Percentiles rank a stretch among this genome's conserved stretches.
phyloP scores from a whole-genome alignment of 768 basidiomycete genomes.

The Phaeotremella fagi region DNA sequence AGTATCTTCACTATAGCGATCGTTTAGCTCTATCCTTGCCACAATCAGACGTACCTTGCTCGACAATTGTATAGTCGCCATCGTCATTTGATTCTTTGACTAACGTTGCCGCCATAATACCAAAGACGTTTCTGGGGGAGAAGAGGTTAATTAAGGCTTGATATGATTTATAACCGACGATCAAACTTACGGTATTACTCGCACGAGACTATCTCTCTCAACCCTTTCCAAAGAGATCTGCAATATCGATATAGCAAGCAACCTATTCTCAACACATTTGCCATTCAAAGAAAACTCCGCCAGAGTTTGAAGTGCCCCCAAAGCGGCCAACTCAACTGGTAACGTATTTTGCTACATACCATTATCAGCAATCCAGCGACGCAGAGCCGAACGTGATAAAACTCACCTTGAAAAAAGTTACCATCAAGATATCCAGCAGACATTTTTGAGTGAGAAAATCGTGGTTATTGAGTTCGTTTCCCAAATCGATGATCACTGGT shows the following conservation, averaged over 20 bases:
- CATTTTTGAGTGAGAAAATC: conserved; percentile 16
- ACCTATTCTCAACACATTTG: conserved; percentile 22
- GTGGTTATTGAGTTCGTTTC: conserved; percentile 9
- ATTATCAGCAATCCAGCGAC: neutral
- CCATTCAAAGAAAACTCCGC: conserved; percentile 18
- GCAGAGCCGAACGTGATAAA: no score
- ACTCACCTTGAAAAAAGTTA: conserved; percentile 35
- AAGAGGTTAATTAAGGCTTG: neutral
- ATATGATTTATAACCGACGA: neutral
- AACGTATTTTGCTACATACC: conserved; percentile 17
- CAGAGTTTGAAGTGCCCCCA: conserved; percentile 20
- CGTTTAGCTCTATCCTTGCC: neutral
- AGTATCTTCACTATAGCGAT: conserved; percentile 5
- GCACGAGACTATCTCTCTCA: conserved; percentile 15
- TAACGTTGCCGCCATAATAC: conserved; percentile 9
- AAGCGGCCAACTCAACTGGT: conserved; percentile 23
- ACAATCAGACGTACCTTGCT: conserved; percentile 19
- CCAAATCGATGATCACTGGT: conserved; percentile 23
- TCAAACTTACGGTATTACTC: conserved; percentile 20
- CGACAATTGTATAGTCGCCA: conserved; percentile 18
- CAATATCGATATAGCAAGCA: conserved; percentile 25
- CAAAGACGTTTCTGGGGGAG: conserved; percentile 13
- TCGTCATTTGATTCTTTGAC: conserved; percentile 13
- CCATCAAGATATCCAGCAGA: conserved; percentile 31
- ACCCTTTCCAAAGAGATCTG: conserved; percentile 21